These are phyloP conservation scores for Tritrichomonas foetus DNA, from an alignment of 208 protist genomes.

Conservation along the genomic window DNA sequence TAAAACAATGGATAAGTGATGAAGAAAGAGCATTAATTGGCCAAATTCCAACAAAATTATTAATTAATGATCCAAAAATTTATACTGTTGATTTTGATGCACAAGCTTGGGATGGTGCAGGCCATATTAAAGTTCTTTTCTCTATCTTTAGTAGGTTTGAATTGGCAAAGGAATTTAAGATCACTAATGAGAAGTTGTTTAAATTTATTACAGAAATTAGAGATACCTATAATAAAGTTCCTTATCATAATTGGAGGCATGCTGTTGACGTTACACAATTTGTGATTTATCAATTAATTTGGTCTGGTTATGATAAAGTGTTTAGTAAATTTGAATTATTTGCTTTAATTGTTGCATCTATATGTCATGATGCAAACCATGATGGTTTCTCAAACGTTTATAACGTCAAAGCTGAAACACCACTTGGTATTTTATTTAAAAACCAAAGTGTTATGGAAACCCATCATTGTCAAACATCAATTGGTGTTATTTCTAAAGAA, in stretches of 20 bases:
- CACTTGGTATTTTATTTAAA: constrained; percentile 71
- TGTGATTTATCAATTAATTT: constrained; percentile 54
- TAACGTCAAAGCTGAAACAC: constrained; percentile 73
- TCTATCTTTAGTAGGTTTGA: constrained; percentile 40
- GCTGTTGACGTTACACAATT: constrained; percentile 65
- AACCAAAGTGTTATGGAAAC: constrained; percentile 63
- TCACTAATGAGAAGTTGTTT: constrained; percentile 32
- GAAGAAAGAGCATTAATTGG: neutral
- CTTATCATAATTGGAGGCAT: constrained; percentile 68
- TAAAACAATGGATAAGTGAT: neutral
- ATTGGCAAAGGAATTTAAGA: constrained; percentile 40
- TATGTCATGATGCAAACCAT: constrained; percentile 90
- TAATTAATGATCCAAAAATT: neutral
- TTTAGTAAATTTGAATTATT: constrained; percentile 69
- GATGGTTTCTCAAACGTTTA: constrained; percentile 90
- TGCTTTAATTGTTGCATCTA: constrained; percentile 72
- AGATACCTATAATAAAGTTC: constrained; percentile 54
- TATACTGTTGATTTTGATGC: neutral
- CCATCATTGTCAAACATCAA: constrained; percentile 56
- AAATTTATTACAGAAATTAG: constrained; percentile 32
- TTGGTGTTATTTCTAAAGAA: constrained; percentile 44
- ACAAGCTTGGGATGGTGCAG: neutral
- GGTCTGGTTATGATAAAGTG: constrained; percentile 59
- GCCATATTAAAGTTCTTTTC: neutral
- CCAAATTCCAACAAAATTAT: neutral